phyloP scores from a whole-genome alignment of 805 yeast genomes.

The Candida nanaspora region DNA sequence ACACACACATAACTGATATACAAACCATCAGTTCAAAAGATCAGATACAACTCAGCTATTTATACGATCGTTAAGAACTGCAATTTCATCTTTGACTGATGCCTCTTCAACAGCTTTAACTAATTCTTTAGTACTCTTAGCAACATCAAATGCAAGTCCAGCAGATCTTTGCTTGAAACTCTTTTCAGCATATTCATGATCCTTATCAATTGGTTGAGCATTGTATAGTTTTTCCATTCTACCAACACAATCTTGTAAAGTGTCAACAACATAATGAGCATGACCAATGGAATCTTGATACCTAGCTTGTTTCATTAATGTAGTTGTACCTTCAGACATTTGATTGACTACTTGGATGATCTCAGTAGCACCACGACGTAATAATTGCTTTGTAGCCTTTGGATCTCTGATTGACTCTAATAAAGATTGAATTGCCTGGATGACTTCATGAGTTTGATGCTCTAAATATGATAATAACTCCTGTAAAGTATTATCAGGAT shows the following conservation, averaged over 20 bases:
- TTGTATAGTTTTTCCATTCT: conserved; percentile 71
- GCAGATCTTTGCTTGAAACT: conserved; percentile 90
- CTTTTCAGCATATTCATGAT: conserved; percentile 71
- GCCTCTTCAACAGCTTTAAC: conserved; percentile 96
- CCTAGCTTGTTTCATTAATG: conserved; percentile 83
- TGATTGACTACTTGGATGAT: conserved; percentile 72
- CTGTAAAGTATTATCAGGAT: conserved; percentile 82
- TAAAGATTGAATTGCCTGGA: conserved; percentile 79
- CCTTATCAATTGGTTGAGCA: conserved; percentile 30
- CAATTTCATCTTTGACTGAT: conserved; percentile 79
- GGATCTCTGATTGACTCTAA: conserved; percentile 71
- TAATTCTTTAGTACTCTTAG: conserved; percentile 90
- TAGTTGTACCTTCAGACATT: conserved; percentile 85
- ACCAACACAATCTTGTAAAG: conserved; percentile 75
- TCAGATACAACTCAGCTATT: not conserved
- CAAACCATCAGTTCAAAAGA: too few relatives aligned
- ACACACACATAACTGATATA: too few relatives aligned
- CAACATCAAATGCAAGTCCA: conserved; percentile 93
- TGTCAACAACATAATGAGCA: conserved; percentile 85
- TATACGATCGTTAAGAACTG: conserved; percentile 62
- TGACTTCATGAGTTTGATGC: conserved; percentile 89
- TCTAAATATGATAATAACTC: conserved; percentile 81
- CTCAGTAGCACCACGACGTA: conserved; percentile 67
- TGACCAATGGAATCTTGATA: conserved; percentile 81
- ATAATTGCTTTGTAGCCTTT: conserved; percentile 65